phyloP scores from a whole-genome alignment of 352 stramenopile species.

The Pythium plurisporium region DNA sequence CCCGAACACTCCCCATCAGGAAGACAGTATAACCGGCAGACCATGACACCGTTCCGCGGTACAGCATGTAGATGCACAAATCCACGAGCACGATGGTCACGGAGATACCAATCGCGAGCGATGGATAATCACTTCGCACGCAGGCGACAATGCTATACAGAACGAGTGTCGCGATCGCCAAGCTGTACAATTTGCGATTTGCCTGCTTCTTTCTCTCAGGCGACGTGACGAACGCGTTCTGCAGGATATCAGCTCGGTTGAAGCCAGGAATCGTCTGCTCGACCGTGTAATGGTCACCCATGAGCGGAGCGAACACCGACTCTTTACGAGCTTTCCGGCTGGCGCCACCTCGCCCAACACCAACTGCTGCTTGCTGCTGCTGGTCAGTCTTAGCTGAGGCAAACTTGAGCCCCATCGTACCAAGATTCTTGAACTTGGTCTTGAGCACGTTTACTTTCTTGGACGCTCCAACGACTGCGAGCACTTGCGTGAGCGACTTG shows the following conservation, averaged over 20 bases:
- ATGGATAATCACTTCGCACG: conserved; percentile 49
- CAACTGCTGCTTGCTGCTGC: not conserved
- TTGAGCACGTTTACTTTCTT: conserved; percentile 81
- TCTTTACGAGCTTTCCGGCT: conserved; percentile 39
- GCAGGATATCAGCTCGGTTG: conserved; percentile 65
- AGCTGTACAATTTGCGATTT: conserved; percentile 55
- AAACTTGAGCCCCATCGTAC: conserved; percentile 70
- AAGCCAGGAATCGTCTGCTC: conserved; percentile 74
- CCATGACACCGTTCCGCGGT: conserved; percentile 64
- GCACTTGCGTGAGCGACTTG: conserved; percentile 76
- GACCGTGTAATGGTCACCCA: conserved; percentile 76
- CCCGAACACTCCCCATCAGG: conserved; percentile 61
- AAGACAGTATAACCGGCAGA: conserved; percentile 79
- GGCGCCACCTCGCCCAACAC: not conserved
- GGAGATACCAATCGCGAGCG: conserved; percentile 56
- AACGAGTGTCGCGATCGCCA: conserved; percentile 39
- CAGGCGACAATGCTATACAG: conserved; percentile 60
- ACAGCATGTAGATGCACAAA: conserved; percentile 68
- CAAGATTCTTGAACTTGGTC: conserved; percentile 80
- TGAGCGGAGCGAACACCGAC: conserved; percentile 68
- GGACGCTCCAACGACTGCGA: conserved; percentile 62
- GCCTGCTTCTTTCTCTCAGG: conserved; percentile 35
- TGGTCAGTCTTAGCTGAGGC: conserved; percentile 39
- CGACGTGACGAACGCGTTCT: conserved; percentile 72
- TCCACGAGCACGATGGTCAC: conserved; percentile 71